Evolutionary conservation across 2,329 filamentous ascomycete genomes (phyloP).

Genomic region (Ophiostoma sp.): DNA sequence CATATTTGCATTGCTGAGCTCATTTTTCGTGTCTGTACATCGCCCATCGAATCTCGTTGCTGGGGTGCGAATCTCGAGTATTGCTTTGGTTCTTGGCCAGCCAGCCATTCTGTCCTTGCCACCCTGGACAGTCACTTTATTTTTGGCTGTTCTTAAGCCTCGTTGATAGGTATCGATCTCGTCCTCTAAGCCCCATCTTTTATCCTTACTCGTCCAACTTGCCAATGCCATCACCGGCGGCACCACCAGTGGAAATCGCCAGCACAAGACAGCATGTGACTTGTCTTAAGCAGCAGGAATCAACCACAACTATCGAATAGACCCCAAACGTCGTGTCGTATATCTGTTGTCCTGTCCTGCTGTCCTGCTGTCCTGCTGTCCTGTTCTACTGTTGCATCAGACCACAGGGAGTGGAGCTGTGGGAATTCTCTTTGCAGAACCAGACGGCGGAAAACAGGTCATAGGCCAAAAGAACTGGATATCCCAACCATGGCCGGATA

Average conservation of each 20-base stretch:
- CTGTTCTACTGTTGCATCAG: conserved; percentile 11
- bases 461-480: conserved; percentile 10
- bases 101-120: background rate
- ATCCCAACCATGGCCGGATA: background rate
- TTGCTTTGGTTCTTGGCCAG: background rate
- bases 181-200: background rate
- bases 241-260: background rate
- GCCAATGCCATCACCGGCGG: background rate
- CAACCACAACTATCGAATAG: background rate
- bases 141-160: background rate
- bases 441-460: conserved; percentile 14
- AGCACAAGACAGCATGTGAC: background rate
- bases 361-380: background rate
- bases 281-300: conserved; percentile 4
- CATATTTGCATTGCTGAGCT: background rate
- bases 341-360: background rate
- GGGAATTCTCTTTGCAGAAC: conserved; percentile 2
- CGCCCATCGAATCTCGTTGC: background rate
- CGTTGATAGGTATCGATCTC: conserved; percentile 8
- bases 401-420: conserved; percentile 19
- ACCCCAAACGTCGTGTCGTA: background rate
- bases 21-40: background rate
- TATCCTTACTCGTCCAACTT: background rate
- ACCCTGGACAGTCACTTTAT: background rate
- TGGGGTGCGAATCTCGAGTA: background rate